Percentiles rank a stretch among this genome's conserved stretches.
Evolutionary conservation across 257 asterid genomes (phyloP).

Genomic region (Catharanthus roseus): DNA sequence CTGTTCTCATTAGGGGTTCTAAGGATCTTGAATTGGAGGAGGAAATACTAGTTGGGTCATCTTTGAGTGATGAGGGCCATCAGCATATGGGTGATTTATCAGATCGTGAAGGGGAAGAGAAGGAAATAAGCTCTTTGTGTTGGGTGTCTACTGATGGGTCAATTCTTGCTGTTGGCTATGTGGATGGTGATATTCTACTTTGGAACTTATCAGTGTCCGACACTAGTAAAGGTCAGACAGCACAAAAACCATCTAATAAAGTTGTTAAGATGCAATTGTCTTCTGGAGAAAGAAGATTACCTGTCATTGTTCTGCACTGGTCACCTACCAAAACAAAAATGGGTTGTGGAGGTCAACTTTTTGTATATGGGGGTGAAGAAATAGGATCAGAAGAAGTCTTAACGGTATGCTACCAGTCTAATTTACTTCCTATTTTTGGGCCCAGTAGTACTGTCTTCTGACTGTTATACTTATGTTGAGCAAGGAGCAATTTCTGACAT

Average conservation of each 20-base stretch:
- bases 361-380: constrained; percentile 87
- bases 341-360: constrained; percentile 67
- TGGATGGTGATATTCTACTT: constrained; percentile 90
- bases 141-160: constrained; percentile 93
- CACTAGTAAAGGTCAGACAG: constrained; percentile 33
- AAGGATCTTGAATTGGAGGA: constrained; percentile 61
- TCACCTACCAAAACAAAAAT: constrained; percentile 47
- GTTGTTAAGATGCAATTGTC: constrained; percentile 73
- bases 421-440: constrained; percentile 17
- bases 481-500: background rate
- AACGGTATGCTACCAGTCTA: constrained; percentile 53
- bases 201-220: constrained; percentile 71
- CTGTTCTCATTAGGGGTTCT: constrained; percentile 58
- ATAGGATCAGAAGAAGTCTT: constrained; percentile 94
- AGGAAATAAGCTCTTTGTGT: constrained; percentile 94
- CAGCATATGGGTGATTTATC: constrained; percentile 30
- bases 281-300: constrained; percentile 75
- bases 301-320: constrained; percentile 93
- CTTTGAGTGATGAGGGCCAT: constrained; percentile 43
- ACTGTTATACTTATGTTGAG: background rate
- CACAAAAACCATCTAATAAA: constrained; percentile 38
- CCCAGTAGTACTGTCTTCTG: background rate
- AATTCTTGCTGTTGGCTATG: constrained; percentile 87
- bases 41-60: constrained; percentile 36
- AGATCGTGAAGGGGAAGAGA: constrained; percentile 58